These are phyloP conservation scores for Gossypium davidsonii DNA, from an alignment of 441 rosid species.

Conservation along the genomic window DNA sequence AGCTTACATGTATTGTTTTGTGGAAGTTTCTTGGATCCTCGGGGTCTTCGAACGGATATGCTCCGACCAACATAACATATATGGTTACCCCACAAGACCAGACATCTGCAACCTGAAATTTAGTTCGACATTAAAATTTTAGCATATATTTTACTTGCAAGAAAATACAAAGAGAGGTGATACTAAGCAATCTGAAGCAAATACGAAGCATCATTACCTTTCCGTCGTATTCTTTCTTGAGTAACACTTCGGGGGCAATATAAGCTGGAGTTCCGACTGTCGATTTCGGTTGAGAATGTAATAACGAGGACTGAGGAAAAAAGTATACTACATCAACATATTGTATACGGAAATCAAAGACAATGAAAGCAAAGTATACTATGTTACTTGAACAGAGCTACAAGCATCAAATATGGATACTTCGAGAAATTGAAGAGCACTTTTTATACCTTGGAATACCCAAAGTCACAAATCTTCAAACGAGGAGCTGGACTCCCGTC, in stretches of 20 bases:
- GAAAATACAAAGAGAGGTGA: no score
- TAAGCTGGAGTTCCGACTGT: slow-evolving; percentile 99
- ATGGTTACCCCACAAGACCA: slow-evolving; percentile 99
- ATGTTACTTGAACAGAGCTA: no score
- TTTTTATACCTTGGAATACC: slow-evolving; percentile 82
- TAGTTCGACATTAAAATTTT: slow-evolving; percentile 3
- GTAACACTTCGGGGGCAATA: slow-evolving; percentile 92
- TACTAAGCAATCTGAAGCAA: background rate
- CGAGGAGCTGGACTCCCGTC: slow-evolving; percentile 98
- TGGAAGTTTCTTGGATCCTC: slow-evolving; percentile 91
- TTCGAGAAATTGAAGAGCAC: background rate
- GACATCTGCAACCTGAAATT: slow-evolving; percentile 84
- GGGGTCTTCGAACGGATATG: slow-evolving; percentile 96
- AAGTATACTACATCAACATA: slow-evolving; percentile 10
- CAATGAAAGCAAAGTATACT: background rate
- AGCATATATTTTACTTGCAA: background rate
- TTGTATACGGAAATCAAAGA: slow-evolving; percentile 1
- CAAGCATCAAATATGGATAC: background rate
- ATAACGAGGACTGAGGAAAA: slow-evolving; percentile 65
- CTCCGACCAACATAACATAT: slow-evolving; percentile 94
- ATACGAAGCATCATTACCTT: slow-evolving; percentile 46
- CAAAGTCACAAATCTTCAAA: slow-evolving; percentile 92
- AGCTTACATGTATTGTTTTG: slow-evolving; percentile 70
- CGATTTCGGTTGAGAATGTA: slow-evolving; percentile 97
- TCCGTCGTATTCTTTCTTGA: slow-evolving; percentile 93